phyloP scores from a whole-genome alignment of 2,329 filamentous ascomycete species.

The Beauveria varroae region DNA sequence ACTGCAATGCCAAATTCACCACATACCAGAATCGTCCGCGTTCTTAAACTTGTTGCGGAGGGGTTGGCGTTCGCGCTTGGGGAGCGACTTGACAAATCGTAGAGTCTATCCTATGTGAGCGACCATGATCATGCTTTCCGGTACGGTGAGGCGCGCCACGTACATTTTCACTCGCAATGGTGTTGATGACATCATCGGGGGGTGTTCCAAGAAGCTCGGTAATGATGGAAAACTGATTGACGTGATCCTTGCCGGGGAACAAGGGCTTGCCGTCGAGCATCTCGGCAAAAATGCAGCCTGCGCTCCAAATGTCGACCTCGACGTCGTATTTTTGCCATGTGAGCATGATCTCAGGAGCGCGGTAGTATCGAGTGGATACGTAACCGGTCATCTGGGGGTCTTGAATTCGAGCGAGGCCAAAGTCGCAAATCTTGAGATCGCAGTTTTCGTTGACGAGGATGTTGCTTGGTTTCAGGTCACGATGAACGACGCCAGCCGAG shows the following conservation, averaged over 20 bases:
- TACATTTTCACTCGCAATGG: slow-evolving; percentile 96
- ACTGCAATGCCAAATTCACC: background rate
- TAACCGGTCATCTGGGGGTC: slow-evolving; percentile 99
- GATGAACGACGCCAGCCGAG: slow-evolving; percentile 94
- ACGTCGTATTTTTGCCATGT: slow-evolving; percentile 99
- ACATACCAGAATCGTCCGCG: slow-evolving; percentile 73
- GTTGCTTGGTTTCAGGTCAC: slow-evolving; percentile 96
- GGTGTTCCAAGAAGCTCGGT: slow-evolving; percentile 94
- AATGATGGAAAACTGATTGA: slow-evolving; percentile 99
- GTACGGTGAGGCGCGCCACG: slow-evolving; percentile 25
- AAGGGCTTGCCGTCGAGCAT: slow-evolving; percentile 98
- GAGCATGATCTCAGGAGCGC: slow-evolving; percentile 98
- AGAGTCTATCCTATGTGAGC: slow-evolving; percentile 56
- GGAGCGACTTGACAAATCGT: slow-evolving; percentile 93
- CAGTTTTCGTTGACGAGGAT: slow-evolving; percentile 99
- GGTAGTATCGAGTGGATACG: slow-evolving; percentile 97
- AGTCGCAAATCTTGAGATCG: slow-evolving; percentile 99
- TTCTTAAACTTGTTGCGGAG: slow-evolving; percentile 89
- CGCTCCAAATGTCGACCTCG: slow-evolving; percentile 98
- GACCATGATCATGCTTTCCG: slow-evolving; percentile 14
- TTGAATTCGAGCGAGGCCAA: slow-evolving; percentile 93
- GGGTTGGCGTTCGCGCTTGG: slow-evolving; percentile 86
- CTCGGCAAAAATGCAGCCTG: slow-evolving; percentile 97
- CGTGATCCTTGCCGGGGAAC: slow-evolving; percentile 97
- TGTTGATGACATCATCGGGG: slow-evolving; percentile 96